Conservation (phyloP, 306 rosid genomes). For the Lathyrus aphaca region DNA sequence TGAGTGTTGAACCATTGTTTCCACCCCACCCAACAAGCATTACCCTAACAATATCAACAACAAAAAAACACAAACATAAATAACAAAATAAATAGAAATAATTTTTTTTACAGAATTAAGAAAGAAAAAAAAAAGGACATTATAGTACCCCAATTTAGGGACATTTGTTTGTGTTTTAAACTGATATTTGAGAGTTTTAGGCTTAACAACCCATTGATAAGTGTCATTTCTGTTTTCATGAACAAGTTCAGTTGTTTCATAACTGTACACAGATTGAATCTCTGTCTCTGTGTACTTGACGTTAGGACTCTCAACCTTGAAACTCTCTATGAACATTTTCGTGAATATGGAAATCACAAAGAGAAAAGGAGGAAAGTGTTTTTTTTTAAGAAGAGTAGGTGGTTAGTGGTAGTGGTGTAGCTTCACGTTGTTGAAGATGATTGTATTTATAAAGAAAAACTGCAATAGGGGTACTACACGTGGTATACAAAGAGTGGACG, state of each 20-base stretch:
- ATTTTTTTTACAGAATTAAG: no score
- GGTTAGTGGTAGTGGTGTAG: conserved; percentile 12
- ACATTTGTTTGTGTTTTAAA: conserved; percentile 73
- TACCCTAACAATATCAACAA: conserved; percentile 51
- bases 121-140: not conserved
- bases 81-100: not conserved
- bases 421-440: conserved; percentile 4
- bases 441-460: conserved; percentile 48
- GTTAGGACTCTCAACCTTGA: conserved; percentile 89
- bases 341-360: no score
- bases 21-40: conserved; percentile 99
- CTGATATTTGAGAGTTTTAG: conserved; percentile 75
- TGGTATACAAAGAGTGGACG: conserved; percentile 39
- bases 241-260: conserved; percentile 87
- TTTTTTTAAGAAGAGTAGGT: not conserved
- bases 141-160: conserved; percentile 79
- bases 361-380: not conserved
- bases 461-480: conserved; percentile 32
- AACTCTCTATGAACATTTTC: conserved; percentile 76
- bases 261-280: conserved; percentile 79
- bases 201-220: conserved; percentile 85
- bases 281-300: conserved; percentile 71
- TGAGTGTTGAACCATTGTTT: conserved; percentile 90
- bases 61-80: not conserved
- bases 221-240: conserved; percentile 76